phyloP scores from a whole-genome alignment of 2,329 filamentous ascomycete species.

The Blastomyces parvus region DNA sequence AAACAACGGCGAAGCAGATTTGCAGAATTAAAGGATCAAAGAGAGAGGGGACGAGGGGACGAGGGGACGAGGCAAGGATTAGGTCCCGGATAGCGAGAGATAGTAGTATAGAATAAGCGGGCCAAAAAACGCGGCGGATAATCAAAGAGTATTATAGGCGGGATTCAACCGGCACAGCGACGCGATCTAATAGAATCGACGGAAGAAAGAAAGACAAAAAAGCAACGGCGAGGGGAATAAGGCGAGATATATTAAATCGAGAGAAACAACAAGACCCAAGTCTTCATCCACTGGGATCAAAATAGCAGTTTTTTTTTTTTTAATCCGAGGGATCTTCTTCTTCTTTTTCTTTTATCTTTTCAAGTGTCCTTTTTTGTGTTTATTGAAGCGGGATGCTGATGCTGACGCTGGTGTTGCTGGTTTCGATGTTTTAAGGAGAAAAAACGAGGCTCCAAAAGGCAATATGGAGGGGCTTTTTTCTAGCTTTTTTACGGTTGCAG shows the following conservation, averaged over 20 bases:
- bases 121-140: neutral
- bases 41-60: no score
- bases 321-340: neutral
- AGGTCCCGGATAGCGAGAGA: neutral
- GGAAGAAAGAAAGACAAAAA: constrained; percentile 5
- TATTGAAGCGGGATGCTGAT: neutral
- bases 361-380: neutral
- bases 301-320: neutral
- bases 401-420: neutral
- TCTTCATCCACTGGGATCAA: neutral
- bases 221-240: constrained; percentile 6
- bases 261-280: neutral
- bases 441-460: neutral
- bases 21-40: neutral
- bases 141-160: neutral
- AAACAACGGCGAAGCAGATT: neutral
- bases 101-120: neutral
- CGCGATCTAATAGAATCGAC: constrained; percentile 7
- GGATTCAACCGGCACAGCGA: constrained; percentile 3
- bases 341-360: neutral
- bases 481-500: neutral
- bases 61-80: constrained; percentile 6
- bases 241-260: constrained; percentile 1
- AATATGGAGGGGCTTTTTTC: neutral
- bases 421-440: neutral